phyloP scores from a whole-genome alignment of 768 basidiomycete genomes.

The Auriscalpium microsporum region DNA sequence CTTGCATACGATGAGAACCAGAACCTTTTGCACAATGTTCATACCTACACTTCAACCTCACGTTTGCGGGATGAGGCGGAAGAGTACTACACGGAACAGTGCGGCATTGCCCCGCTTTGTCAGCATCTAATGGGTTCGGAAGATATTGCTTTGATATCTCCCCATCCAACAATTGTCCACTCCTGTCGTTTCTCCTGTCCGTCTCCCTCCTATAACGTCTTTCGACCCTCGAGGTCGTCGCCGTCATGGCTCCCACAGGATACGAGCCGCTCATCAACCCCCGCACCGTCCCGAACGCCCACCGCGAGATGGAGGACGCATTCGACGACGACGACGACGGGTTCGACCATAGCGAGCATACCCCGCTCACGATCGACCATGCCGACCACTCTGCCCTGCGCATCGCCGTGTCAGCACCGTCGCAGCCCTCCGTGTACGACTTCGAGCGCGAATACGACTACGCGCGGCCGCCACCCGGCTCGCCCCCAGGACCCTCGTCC shows the following conservation, averaged over 20 bases:
- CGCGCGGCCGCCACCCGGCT: conserved; percentile 72
- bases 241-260: conserved; percentile 34
- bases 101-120: no score
- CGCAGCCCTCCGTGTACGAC: conserved; percentile 50
- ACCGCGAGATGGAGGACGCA: conserved; percentile 68
- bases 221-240: no score
- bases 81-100: no score
- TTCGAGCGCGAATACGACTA: conserved; percentile 77
- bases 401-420: conserved; percentile 15
- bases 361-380: conserved; percentile 28
- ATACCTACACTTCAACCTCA: no score
- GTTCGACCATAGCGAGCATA: conserved; percentile 25
- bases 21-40: no score
- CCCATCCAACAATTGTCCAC: no score
- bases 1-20: not conserved
- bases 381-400: conserved; percentile 19
- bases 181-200: no score
- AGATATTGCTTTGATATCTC: no score
- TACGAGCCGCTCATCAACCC: conserved; percentile 48
- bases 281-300: conserved; percentile 34
- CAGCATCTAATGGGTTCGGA: no score
- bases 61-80: no score
- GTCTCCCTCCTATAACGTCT: no score
- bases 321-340: conserved; percentile 61
- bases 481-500: conserved; percentile 55